Percentiles rank a stretch among this genome's conserved stretches.
phyloP scores from a whole-genome alignment of 495 filamentous ascomycete species.

The Lasiosphaeria ovina region DNA sequence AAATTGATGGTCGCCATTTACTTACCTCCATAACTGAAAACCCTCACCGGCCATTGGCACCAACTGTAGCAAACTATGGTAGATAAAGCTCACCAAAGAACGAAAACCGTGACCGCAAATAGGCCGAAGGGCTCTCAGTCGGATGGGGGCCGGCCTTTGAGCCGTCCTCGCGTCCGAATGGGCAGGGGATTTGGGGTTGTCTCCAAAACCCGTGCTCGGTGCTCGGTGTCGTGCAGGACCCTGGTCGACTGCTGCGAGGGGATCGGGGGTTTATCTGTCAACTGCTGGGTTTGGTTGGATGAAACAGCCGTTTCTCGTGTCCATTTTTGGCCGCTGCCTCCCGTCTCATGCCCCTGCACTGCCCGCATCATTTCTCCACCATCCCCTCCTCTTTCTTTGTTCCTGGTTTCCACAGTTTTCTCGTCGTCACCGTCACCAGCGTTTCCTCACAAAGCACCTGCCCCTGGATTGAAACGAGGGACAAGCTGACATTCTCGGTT shows the following conservation, averaged over 20 bases:
- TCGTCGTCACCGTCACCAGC: not conserved
- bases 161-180: not conserved
- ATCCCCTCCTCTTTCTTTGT: not conserved
- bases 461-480: no score
- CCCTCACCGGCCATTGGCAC: no score
- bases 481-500: no score
- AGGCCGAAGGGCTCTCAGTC: not conserved
- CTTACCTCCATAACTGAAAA: no score
- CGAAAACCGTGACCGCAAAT: not conserved
- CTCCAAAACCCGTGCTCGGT: slow-evolving; percentile 4
- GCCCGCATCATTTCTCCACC: slow-evolving; percentile 2
- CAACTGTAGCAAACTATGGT: no score
- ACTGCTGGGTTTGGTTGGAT: slow-evolving; percentile 40
- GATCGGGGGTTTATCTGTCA: slow-evolving; percentile 21
- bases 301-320: slow-evolving; percentile 53
- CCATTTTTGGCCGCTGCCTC: slow-evolving; percentile 45
- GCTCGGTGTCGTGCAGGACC: slow-evolving; percentile 29
- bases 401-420: not conserved
- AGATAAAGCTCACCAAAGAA: no score
- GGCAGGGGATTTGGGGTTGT: not conserved
- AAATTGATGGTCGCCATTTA: no score
- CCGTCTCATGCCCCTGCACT: slow-evolving; percentile 21
- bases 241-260: slow-evolving; percentile 12
- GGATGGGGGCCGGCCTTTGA: slow-evolving; percentile 1
- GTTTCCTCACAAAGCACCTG: no score